These are phyloP conservation scores for Aureobasidium mangrovei DNA, from an alignment of 2,329 filamentous ascomycete genomes.

Conservation along the genomic window DNA sequence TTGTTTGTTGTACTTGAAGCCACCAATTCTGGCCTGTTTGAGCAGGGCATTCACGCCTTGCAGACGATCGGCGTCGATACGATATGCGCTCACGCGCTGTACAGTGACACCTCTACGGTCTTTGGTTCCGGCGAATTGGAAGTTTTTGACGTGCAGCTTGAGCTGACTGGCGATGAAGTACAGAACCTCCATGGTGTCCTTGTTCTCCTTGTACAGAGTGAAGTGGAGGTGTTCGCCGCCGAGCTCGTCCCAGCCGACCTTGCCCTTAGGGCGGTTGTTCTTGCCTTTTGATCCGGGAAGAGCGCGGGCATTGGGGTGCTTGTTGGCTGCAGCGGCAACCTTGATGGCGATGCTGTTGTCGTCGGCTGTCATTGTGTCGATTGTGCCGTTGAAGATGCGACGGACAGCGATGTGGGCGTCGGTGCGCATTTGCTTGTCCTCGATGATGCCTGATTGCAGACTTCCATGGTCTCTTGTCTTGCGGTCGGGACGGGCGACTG, in stretches of 20 bases:
- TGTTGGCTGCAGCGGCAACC: slow-evolving; percentile 25
- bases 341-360: slow-evolving; percentile 58
- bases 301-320: slow-evolving; percentile 13
- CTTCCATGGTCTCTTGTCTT: slow-evolving; percentile 48
- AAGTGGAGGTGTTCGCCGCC: slow-evolving; percentile 83
- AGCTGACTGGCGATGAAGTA: slow-evolving; percentile 66
- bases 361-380: slow-evolving; percentile 69
- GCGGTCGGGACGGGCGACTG: slow-evolving; percentile 45
- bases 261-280: slow-evolving; percentile 28
- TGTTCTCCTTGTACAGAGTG: slow-evolving; percentile 92
- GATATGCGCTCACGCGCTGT: slow-evolving; percentile 65
- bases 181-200: slow-evolving; percentile 88
- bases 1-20: slow-evolving; percentile 66
- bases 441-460: slow-evolving; percentile 46
- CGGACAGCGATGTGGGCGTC: slow-evolving; percentile 60
- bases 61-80: slow-evolving; percentile 54
- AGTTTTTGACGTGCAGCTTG: slow-evolving; percentile 58
- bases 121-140: slow-evolving; percentile 83
- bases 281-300: slow-evolving; percentile 13
- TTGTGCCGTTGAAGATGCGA: slow-evolving; percentile 65
- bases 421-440: slow-evolving; percentile 53
- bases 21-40: slow-evolving; percentile 53
- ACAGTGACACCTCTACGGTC: slow-evolving; percentile 79
- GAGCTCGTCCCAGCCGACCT: slow-evolving; percentile 54
- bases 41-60: slow-evolving; percentile 53